Base-by-base conservation (phyloP, 2,329 filamentous ascomycete species). In the Trichophyton rubrum region DNA sequence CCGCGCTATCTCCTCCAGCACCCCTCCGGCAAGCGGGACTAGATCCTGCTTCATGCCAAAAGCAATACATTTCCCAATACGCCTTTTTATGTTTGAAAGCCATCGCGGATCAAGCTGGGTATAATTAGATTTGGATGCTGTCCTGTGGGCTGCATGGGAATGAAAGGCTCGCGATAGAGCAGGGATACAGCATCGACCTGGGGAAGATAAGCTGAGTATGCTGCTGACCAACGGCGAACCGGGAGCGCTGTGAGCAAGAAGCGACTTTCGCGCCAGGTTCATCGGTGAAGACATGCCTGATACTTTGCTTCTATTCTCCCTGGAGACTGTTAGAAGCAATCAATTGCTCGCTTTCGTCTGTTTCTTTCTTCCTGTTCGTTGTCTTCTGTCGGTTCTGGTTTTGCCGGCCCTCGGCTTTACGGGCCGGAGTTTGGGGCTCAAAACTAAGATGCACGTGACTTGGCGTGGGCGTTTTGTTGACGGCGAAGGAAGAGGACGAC, bases 61-160 rank as follows among this genome's bases (percentile, higher is more conserved):
- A 63, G 80, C 82, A 65, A 92, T 82, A 70, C 89, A 91, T 73
- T 84, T 85, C 1, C 88, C 88, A 30, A 92, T 75, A 17, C 88
- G 81, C 13, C 76, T 68, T 68, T 85, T 86, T 47, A 86, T 80
- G 62, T 86, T 81, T 3, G 84, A 81, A 40, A 90, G 82, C 88
- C 88, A 93, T 69, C 84, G 78, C 17, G 85, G 77, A 70, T 78
- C 67, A 67, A 78, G 62, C 9, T 51, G 45, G 59, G 58, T 61
- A 62, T 67, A 53, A 57, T 67, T 55, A 56, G 40, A 9, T 35
- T 67, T 55, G 56, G 40, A 9, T 40, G 30, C 33, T 15, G 35
- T 49, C 13, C 20, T 6, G 8, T 4, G 24, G 8, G 15, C n/a
- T 7, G 55, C 13, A 41, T 55, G 49, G 22, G 49, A 55, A 27